Conservation (phyloP, 192 early-diverging fungal genomes). For the Helicostylum pulchrum region DNA sequence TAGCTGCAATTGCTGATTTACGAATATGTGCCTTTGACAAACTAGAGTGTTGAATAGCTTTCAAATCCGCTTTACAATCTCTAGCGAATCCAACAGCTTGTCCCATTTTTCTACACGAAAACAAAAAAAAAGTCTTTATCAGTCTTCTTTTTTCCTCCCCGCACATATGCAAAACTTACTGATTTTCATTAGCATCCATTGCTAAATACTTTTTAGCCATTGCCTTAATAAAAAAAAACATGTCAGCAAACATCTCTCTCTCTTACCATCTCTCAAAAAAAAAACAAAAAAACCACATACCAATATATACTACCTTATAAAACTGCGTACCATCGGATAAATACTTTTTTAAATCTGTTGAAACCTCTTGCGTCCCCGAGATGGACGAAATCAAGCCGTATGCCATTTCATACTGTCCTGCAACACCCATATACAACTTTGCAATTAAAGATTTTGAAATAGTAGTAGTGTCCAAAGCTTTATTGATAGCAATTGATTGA, state of each 20-base stretch:
- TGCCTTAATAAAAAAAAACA: conserved; percentile 33
- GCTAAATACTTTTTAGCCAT: conserved; percentile 52
- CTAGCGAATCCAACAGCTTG: conserved; percentile 55
- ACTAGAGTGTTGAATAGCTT: conserved; percentile 42
- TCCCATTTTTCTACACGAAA: conserved; percentile 44
- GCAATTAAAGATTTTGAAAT: conserved; percentile 50
- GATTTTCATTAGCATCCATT: conserved; percentile 54
- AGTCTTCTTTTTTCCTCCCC: background rate
- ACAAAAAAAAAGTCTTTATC: background rate
- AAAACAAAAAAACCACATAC: too few relatives aligned
- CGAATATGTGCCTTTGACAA: conserved; percentile 37
- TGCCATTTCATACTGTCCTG: conserved; percentile 55
- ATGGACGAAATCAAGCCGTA: conserved; percentile 53
- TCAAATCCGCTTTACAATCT: conserved; percentile 43
- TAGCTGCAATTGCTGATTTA: conserved; percentile 35
- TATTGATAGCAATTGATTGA: conserved; percentile 52
- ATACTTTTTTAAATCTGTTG: conserved; percentile 50
- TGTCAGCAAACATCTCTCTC: background rate
- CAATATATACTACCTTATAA: conserved; percentile 36
- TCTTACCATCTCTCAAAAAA: background rate
- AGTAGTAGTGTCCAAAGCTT: conserved; percentile 41
- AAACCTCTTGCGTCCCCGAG: conserved; percentile 48
- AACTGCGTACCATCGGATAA: conserved; percentile 45
- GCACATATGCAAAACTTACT: conserved; percentile 31
- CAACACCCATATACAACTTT: conserved; percentile 54